Percentiles rank a stretch among this genome's conserved stretches.
phyloP scores from a whole-genome alignment of 2,329 filamentous ascomycete species.

The Aspergillus ustus region DNA sequence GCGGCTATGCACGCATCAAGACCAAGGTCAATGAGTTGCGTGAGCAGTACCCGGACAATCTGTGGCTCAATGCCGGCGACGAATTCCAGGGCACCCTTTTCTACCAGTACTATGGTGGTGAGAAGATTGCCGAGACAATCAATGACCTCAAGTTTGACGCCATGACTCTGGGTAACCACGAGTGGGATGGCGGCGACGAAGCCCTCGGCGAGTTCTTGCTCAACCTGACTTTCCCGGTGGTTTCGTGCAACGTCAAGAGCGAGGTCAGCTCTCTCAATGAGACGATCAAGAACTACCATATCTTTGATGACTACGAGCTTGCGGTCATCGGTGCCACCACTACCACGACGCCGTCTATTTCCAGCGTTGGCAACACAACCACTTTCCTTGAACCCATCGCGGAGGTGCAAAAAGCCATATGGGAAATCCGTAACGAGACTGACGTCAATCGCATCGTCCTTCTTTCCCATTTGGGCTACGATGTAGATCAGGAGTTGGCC shows the following conservation, averaged over 20 bases:
- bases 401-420: slow-evolving; percentile 8
- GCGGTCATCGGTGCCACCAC: slow-evolving; percentile 9
- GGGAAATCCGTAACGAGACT: slow-evolving; percentile 7
- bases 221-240: slow-evolving; percentile 10
- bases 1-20: slow-evolving; percentile 13
- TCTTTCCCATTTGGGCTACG: slow-evolving; percentile 10
- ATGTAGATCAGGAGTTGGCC: slow-evolving; percentile 8
- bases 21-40: slow-evolving; percentile 10
- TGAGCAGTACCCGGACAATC: slow-evolving; percentile 2
- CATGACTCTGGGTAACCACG: slow-evolving; percentile 14
- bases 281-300: slow-evolving; percentile 11
- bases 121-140: slow-evolving; percentile 14
- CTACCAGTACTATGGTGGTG: slow-evolving; percentile 11
- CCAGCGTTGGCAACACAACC: slow-evolving; percentile 7
- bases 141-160: slow-evolving; percentile 10
- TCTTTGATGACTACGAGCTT: slow-evolving; percentile 4
- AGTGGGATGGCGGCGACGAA: slow-evolving; percentile 12
- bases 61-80: slow-evolving; percentile 13
- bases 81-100: slow-evolving; percentile 14
- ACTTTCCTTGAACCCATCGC: slow-evolving; percentile 1
- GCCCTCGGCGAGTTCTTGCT: slow-evolving; percentile 4
- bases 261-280: slow-evolving; percentile 3
- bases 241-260: slow-evolving; percentile 10
- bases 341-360: not conserved
- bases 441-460: slow-evolving; percentile 11